Evolutionary conservation across 495 filamentous ascomycete species (phyloP), one percentile per base, ranked within the genome.

Genomic region (Aspergillus steynii): DNA sequence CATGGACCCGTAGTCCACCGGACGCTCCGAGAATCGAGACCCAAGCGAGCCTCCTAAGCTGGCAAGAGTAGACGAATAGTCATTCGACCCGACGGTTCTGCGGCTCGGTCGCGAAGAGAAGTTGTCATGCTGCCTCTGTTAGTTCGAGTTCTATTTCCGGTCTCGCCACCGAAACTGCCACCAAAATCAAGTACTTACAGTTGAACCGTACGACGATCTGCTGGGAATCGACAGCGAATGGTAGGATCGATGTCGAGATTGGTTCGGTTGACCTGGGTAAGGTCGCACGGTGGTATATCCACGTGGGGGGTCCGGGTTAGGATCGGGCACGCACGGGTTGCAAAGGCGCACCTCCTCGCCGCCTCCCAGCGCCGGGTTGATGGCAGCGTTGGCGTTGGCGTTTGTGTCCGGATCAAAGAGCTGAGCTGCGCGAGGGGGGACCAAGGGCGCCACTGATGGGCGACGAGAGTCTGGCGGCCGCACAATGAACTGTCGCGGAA

Each of bases 311-410:
- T 87, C 83, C 15, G 83, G 89, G 64, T 95, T 96, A 3, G 93
- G 93, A 74, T 97, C 93, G 29, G 92, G 93, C 26, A 97, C 93
- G 68, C 93, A 97, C 1, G 93, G 93, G 68, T 97, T 96, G 80
- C 93, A 97, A 10, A 97, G 86, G 54, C 93, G 84, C 46, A 97
- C 93, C 75, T 91, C 86, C 69, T 93, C 90, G 10, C 93, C 92
- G 48, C 93, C 93, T 29, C 86, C 87, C 3, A 91, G 77, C 10
- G 83, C 81, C 28, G 82, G 81, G 60, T 90, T 75, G 50, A 77
- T 50, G 26, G 72, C 58, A 28, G 68, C 50, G 50, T 67, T 53
- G 20, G 66, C 61, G 15, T 62, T 50, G 20, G 61, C 58, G 20
- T 55, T 51, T n/a, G 75, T 71, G 28, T 81, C 78, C 3, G 55